Conservation (phyloP, 768 basidiomycete species). For the Termitomyces sp. region DNA sequence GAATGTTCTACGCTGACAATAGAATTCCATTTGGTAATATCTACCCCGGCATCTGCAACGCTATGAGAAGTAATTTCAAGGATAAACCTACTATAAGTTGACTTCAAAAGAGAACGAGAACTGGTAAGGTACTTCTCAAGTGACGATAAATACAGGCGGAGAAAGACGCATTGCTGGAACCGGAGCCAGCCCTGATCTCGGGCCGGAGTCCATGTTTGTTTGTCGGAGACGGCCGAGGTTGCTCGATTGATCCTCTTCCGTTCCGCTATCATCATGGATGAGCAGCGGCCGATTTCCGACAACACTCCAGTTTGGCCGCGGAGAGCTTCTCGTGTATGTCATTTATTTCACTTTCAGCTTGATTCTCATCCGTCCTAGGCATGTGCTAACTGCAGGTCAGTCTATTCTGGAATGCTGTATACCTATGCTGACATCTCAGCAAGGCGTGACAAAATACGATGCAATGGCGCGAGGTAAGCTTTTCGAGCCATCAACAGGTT, state of each 20-base stretch:
- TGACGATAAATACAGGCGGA: too few species aligned
- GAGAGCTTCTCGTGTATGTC: constrained; percentile 43
- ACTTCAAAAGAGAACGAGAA: too few species aligned
- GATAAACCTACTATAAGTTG: too few species aligned
- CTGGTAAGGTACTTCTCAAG: too few species aligned
- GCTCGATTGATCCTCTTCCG: constrained; percentile 24
- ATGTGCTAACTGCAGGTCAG: constrained; percentile 55
- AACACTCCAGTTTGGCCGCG: constrained; percentile 42
- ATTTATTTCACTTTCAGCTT: constrained; percentile 9
- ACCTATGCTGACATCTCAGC: constrained; percentile 8
- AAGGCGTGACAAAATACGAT: constrained; percentile 60
- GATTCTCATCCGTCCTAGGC: constrained; percentile 30
- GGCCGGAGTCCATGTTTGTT: background rate
- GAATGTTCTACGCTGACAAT: too few species aligned
- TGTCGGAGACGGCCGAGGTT: constrained; percentile 24
- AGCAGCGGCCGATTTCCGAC: constrained; percentile 47
- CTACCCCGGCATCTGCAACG: too few species aligned
- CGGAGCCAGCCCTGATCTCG: background rate
- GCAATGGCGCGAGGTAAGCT: constrained; percentile 46
- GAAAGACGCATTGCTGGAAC: too few species aligned
- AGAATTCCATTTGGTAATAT: too few species aligned
- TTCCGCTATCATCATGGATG: constrained; percentile 33
- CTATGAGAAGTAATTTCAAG: too few species aligned
- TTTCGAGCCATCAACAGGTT: constrained; percentile 1
- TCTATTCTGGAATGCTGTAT: constrained; percentile 6